These are phyloP conservation scores for Clausena lansium DNA, from an alignment of 345 rosid genomes.

Conservation along the genomic window DNA sequence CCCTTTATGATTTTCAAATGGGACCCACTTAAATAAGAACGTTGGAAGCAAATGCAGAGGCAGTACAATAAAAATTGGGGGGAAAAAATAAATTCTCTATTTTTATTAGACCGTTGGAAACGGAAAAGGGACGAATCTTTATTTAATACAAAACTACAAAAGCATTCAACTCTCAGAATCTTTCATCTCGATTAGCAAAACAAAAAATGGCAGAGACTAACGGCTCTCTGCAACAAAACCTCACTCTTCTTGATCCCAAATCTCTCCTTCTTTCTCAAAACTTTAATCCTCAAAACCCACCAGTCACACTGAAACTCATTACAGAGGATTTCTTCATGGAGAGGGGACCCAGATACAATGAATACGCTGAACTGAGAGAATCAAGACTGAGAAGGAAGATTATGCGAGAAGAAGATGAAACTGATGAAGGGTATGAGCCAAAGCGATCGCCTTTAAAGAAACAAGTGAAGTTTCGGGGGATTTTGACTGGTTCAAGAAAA, in stretches of 20 bases:
- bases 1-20: neutral
- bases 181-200: constrained; percentile 23
- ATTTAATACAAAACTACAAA: constrained; percentile 14
- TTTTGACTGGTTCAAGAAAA: constrained; percentile 25
- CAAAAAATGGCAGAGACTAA: constrained; percentile 41
- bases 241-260: constrained; percentile 43
- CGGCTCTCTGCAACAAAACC: constrained; percentile 28
- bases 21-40: constrained; percentile 42
- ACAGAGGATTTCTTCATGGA: constrained; percentile 49
- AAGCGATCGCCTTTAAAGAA: constrained; percentile 52
- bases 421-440: constrained; percentile 26
- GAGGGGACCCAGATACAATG: constrained; percentile 80
- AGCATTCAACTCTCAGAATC: constrained; percentile 6
- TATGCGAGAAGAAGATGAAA: constrained; percentile 31
- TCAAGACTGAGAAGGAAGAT: constrained; percentile 51
- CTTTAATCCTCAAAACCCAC: constrained; percentile 38
- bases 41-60: constrained; percentile 17
- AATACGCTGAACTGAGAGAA: constrained; percentile 72
- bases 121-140: neutral
- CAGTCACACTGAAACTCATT: constrained; percentile 47
- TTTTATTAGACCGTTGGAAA: constrained; percentile 51
- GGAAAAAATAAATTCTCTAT: neutral
- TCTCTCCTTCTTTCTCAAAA: constrained; percentile 71
- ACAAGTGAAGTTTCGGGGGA: constrained; percentile 59
- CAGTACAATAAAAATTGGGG: neutral